Percentiles rank a stretch among this genome's conserved stretches.
Evolutionary conservation across 2,329 filamentous ascomycete genomes (phyloP).

Genomic region (Xylariales sp.): DNA sequence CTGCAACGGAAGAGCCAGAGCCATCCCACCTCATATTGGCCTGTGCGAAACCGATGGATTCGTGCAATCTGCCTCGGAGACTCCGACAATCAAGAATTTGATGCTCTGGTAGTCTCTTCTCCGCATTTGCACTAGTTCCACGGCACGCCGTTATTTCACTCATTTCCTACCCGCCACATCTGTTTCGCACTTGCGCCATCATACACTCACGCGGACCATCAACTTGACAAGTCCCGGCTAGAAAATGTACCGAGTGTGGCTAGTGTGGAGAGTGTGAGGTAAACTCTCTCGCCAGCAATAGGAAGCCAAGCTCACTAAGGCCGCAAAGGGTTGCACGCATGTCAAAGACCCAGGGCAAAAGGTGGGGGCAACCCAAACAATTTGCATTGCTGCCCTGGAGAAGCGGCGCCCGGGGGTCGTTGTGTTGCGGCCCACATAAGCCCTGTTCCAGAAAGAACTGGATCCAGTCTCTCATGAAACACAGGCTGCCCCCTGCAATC

Average conservation of each 20-base stretch:
- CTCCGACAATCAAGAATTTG: too few relatives aligned
- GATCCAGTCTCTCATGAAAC: conserved; percentile 48
- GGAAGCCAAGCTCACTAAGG: too few relatives aligned
- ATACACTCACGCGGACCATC: conserved; percentile 6
- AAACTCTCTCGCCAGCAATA: too few relatives aligned
- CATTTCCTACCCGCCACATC: conserved; percentile 6
- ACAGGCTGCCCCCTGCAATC: conserved; percentile 41
- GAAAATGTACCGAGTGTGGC: too few relatives aligned
- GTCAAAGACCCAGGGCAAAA: conserved; percentile 1
- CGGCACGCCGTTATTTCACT: too few relatives aligned
- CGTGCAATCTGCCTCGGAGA: too few relatives aligned
- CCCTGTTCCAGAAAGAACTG: conserved; percentile 31
- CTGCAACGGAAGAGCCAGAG: too few relatives aligned
- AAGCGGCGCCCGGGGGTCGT: conserved; percentile 10
- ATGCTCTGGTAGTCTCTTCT: neutral
- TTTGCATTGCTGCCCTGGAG: conserved; percentile 13
- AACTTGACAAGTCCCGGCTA: conserved; percentile 12
- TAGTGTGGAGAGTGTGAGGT: too few relatives aligned
- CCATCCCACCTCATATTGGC: too few relatives aligned
- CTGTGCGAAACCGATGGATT: too few relatives aligned
- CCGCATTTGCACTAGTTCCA: neutral
- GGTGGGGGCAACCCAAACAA: conserved; percentile 13
- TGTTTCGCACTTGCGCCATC: conserved; percentile 17
- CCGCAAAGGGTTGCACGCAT: conserved; percentile 6
- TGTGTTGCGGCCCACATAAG: conserved; percentile 20